Base-by-base conservation (phyloP, 352 stramenopile genomes). In the Phytophthora hybrid region DNA sequence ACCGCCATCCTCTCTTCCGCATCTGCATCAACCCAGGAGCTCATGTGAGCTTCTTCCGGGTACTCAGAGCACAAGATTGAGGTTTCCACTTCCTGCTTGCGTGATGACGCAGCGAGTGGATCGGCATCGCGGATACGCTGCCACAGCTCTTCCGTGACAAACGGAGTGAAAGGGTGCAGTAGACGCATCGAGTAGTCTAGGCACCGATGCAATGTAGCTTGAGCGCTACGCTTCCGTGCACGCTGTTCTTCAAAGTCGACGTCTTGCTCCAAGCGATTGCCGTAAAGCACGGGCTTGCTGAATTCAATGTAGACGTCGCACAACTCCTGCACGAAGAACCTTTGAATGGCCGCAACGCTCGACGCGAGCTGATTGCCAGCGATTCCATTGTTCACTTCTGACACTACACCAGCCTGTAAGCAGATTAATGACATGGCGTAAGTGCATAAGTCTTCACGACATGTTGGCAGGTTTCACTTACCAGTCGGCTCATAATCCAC, bases 121-220 rank as follows among this genome's bases (percentile, higher is more conserved):
- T 92, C 81, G 7, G 77, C 77, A 14, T 78, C 76, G 29, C 79
- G 81, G 66, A 95, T 89, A 34, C 87, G 84, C 73, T 93, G 84
- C 98, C 98, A 99, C 10, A 99, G 85, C 79, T 99, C 98, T 85
- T 99, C 98, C 0, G 98, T 99, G 23, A 99, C 95, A 78, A 99
- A 99, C n/a, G 98, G 98, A 78, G 99, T 99, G 76, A 99, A 98
- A 7, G 98, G 98, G 74, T 99, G 98, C 39, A 99, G 78, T 56
- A 99, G 85, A 19, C 97, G 92, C 73, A 99, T 92, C 19, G 95
- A 98, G 68, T 90, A 90, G 68, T 99, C 98, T 44, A 99, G 79
- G 39, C 95, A 98, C 31, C 96, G 83, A 80, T 97, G 98, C 7
- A 99, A 81, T 10, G 92, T 98, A 8, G 87, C 88, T 77, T 99